These are phyloP conservation scores for Neonothopanus nambi DNA, from an alignment of 1,284 basidiomycete species.

Conservation along the genomic window DNA sequence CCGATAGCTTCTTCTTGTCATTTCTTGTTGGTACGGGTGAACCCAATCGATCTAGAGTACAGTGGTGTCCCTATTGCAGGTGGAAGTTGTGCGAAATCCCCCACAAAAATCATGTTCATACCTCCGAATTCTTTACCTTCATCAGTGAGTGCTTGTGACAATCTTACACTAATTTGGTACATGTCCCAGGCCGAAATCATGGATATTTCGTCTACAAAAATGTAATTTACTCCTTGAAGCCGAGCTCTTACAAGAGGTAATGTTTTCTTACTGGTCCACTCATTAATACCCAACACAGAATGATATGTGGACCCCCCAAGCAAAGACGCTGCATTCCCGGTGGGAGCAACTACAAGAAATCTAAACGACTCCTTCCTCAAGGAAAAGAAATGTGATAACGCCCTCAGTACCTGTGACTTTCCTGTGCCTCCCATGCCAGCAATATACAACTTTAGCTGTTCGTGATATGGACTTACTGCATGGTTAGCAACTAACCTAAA, in stretches of 20 bases:
- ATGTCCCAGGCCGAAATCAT: conserved; percentile 19
- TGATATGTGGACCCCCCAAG: conserved; percentile 32
- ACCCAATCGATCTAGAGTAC: background rate
- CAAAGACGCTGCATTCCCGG: conserved; percentile 29
- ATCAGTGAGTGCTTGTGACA: background rate
- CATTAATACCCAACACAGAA: conserved; percentile 25
- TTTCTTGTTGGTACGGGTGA: too few relatives aligned
- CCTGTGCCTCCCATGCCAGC: conserved; percentile 25
- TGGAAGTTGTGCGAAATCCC: conserved; percentile 20
- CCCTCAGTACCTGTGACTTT: conserved; percentile 42
- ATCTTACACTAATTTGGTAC: conserved; percentile 10
- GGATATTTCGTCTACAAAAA: conserved; percentile 22
- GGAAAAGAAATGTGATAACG: conserved; percentile 30
- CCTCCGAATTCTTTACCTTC: conserved; percentile 14
- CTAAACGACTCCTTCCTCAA: conserved; percentile 23
- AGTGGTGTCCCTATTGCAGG: conserved; percentile 11
- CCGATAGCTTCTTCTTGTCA: conserved; percentile 12
- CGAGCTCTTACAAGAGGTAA: background rate
- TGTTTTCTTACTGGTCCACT: background rate
- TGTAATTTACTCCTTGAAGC: conserved; percentile 15
- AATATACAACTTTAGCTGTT: conserved; percentile 12
- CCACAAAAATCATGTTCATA: conserved; percentile 20
- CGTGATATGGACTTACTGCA: conserved; percentile 18
- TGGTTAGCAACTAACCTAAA: conserved; percentile 29
- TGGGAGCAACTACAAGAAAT: conserved; percentile 35